These are phyloP conservation scores for Letharia columbiana DNA, from an alignment of 495 filamentous ascomycete species.

Conservation along the genomic window DNA sequence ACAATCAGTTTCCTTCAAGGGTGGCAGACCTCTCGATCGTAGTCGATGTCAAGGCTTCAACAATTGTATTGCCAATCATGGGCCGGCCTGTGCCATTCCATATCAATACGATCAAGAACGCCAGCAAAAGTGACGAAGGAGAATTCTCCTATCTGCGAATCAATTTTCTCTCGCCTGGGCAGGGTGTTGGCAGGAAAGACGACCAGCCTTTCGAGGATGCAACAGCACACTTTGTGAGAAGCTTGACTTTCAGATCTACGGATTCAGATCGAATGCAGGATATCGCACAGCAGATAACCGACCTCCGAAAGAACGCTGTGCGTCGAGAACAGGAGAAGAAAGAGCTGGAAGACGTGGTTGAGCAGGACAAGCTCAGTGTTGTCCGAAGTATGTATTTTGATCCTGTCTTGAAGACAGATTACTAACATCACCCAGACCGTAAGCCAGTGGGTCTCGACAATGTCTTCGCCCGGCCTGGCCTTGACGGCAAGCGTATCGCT, in stretches of 20 bases:
- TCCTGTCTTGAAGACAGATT: conserved; percentile 12
- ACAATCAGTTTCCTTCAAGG: conserved; percentile 81
- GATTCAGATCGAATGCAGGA: conserved; percentile 80
- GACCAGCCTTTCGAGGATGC: conserved; percentile 98
- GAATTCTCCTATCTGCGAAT: conserved; percentile 90
- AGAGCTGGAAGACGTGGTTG: conserved; percentile 99
- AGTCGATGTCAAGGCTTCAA: conserved; percentile 82
- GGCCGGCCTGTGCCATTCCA: conserved; percentile 96
- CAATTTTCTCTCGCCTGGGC: conserved; percentile 94
- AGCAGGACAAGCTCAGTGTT: conserved; percentile 93
- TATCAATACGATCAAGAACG: conserved; percentile 98
- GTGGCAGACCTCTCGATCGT: conserved; percentile 80
- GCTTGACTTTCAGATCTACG: conserved; percentile 85
- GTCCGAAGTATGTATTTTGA: conserved; percentile 58
- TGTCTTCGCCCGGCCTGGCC: conserved; percentile 84
- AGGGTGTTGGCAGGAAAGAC: conserved; percentile 96
- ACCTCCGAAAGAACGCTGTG: conserved; percentile 82
- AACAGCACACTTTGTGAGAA: conserved; percentile 88
- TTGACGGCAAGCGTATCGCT: conserved; percentile 92
- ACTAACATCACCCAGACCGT: conserved; percentile 53
- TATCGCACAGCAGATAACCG: conserved; percentile 81
- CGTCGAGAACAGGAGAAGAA: conserved; percentile 97
- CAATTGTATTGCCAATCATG: conserved; percentile 92
- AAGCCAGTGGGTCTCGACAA: conserved; percentile 80
- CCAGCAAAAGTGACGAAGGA: conserved; percentile 87